Conservation (phyloP, 345 rosid genomes). For the Carallia brachiata region DNA sequence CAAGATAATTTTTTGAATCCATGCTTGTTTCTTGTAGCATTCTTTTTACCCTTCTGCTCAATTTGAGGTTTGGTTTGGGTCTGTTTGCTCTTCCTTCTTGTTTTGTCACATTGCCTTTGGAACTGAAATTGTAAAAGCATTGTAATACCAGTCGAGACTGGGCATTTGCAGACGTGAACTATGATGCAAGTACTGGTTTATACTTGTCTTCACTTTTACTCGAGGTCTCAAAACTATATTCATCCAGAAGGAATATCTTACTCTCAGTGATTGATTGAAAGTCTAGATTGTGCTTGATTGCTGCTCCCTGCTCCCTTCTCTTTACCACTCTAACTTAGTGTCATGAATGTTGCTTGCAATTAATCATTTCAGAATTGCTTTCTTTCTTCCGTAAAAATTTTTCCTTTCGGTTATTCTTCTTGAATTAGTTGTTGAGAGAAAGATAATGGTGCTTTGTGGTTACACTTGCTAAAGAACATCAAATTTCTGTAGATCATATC, state of each 20-base stretch:
- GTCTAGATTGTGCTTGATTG: neutral
- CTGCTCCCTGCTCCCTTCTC: neutral
- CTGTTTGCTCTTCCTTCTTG: neutral
- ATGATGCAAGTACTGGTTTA: constrained; percentile 98
- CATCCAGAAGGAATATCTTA: too few species aligned
- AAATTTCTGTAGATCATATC: constrained; percentile 1
- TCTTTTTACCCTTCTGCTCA: neutral
- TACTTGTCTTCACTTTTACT: constrained; percentile 5
- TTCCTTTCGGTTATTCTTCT: too few species aligned
- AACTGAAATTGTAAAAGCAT: constrained; percentile 1
- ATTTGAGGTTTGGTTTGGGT: neutral
- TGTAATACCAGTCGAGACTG: constrained; percentile 98
- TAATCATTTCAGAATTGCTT: neutral
- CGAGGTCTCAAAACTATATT: neutral
- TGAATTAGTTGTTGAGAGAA: neutral
- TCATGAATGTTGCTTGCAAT: neutral
- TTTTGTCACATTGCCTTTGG: neutral
- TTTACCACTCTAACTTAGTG: neutral
- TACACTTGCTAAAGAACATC: neutral
- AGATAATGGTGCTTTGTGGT: neutral
- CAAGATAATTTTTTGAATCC: too few species aligned
- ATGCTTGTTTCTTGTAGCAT: too few species aligned
- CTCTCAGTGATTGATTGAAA: neutral
- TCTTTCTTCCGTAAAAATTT: too few species aligned
- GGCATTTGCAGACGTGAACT: constrained; percentile 94